Base-by-base conservation (phyloP, 257 asterid species). In the Agastache rugosa region DNA sequence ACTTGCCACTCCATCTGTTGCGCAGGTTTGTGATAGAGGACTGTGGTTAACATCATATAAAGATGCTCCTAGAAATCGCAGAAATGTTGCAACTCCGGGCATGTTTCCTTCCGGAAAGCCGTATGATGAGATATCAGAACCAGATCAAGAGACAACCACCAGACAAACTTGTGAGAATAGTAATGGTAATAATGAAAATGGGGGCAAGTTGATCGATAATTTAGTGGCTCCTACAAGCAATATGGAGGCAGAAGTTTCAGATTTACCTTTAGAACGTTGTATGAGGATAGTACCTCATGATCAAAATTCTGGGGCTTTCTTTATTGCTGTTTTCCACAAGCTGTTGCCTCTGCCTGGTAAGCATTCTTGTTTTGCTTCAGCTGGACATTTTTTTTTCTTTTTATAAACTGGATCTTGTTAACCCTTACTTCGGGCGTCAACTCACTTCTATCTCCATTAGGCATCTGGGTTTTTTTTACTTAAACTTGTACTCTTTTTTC, bases 271-370 rank as follows among this genome's bases (percentile, higher is more conserved):
- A 71, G 98, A 92, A 80, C 98, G 74, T 63, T 92, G 99, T 83
- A 87, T 95, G 97, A 85, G 98, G 89, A 90, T 95, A 75, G 98
- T 90, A 70, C 98, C 98, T 75, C 98, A 95, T 82, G 98, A 95
- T 80, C 96, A 95, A 82, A 89, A 95, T 80, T 90, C 98, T 23
- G 99, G 99, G 80, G 97, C 99, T 54, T 95, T 95, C 87, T 95
- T 95, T 80, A 82, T 95, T 84, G 99, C 99, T 63, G 96, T 95
- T 65, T 82, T 95, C 69, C 92, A 83, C 76, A 95, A 95, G 83
- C 78, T 83, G 63, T 80, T 90, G 39, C 71, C 90, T 64, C 80
- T 85, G 75, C 93, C 98, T 44, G 87, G 99, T 90, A 80, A 79
- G 67, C 71, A 77, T 20, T 31, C 41, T 50, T 41, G 51, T 63